Evolutionary conservation across 139 green algal species (phyloP).

Genomic region (Asterochloris erici): DNA sequence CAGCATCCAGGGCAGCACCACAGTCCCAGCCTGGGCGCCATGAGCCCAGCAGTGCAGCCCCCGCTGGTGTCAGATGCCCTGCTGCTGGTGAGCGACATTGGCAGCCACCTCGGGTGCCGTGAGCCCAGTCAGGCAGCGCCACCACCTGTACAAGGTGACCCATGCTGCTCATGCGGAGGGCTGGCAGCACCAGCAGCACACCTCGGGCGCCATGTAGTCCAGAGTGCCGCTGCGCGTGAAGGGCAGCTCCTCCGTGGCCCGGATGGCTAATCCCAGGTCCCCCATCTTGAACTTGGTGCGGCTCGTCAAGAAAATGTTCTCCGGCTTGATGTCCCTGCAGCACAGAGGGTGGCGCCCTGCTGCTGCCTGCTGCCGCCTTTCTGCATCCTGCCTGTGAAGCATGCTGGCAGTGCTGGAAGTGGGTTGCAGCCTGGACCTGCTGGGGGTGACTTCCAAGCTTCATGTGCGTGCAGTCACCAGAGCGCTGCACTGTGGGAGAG

Average conservation of each 20-base stretch:
- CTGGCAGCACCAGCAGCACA: neutral
- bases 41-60: no score
- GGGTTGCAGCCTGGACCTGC: no score
- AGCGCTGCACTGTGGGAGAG: no score
- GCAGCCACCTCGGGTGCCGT: no score
- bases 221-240: conserved; percentile 74
- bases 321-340: conserved; percentile 64
- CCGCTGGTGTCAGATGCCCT: no score
- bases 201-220: conserved; percentile 77
- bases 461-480: no score
- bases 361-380: no score
- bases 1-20: no score
- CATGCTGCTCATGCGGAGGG: neutral
- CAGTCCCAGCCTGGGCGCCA: no score
- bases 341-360: neutral
- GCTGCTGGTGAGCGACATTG: no score
- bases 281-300: conserved; percentile 53
- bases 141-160: neutral
- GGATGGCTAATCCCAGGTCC: conserved; percentile 79
- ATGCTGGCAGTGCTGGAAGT: conserved; percentile 15
- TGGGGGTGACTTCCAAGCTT: no score
- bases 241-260: conserved; percentile 60
- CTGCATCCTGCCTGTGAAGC: conserved; percentile 17
- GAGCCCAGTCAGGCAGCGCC: no score
- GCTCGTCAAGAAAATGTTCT: conserved; percentile 83